Percentiles rank a stretch among this genome's conserved stretches.
These are phyloP conservation scores for Nicotiana attenuata DNA, from an alignment of 257 asterid species.

Conservation along the genomic window DNA sequence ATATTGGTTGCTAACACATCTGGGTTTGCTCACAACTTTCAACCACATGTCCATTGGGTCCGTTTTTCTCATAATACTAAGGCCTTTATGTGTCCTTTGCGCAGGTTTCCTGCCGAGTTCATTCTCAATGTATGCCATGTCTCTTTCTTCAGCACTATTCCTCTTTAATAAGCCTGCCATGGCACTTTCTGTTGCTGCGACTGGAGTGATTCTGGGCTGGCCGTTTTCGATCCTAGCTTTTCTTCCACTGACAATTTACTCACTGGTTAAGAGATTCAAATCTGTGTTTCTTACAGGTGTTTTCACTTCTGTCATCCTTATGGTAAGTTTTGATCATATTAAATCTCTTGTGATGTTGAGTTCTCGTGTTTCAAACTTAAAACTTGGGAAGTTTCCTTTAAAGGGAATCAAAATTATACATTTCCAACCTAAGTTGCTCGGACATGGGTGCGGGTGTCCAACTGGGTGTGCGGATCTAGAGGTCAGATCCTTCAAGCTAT, in stretches of 20 bases:
- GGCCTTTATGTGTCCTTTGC: constrained; percentile 11
- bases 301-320: constrained; percentile 46
- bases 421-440: no score
- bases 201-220: constrained; percentile 97
- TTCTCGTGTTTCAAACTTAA: not conserved
- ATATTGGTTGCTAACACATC: not conserved
- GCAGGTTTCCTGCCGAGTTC: constrained; percentile 99
- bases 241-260: constrained; percentile 81
- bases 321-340: constrained; percentile 49
- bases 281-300: constrained; percentile 62
- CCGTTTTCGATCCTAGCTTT: constrained; percentile 93
- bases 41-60: not conserved
- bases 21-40: not conserved
- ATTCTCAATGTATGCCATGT: constrained; percentile 93
- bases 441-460: no score
- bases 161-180: constrained; percentile 83
- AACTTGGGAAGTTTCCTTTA: not conserved
- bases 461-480: no score
- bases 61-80: constrained; percentile 3
- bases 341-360: not conserved
- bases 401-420: not conserved
- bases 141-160: constrained; percentile 85
- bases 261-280: constrained; percentile 58
- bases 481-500: no score
- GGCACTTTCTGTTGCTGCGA: constrained; percentile 80